Conservation (phyloP, 257 asterid genomes). For the Osmanthus fragrans region DNA sequence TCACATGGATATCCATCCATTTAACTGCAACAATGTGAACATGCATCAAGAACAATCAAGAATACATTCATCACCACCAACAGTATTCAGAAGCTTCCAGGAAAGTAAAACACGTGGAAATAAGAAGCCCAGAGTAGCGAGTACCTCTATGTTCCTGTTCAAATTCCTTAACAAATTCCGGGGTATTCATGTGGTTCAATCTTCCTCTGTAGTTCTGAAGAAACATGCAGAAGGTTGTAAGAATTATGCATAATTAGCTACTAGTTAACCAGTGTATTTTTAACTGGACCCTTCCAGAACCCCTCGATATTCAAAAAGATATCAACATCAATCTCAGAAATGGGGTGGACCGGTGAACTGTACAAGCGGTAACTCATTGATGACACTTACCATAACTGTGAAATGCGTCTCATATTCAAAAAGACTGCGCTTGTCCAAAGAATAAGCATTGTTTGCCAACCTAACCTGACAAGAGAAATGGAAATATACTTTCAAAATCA, state of each 20-base stretch:
- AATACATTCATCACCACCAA: background rate
- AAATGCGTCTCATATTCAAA: conserved; percentile 95
- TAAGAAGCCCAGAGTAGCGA: conserved; percentile 8
- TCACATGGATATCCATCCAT: conserved; percentile 85
- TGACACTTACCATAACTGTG: conserved; percentile 82
- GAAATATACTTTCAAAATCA: conserved; percentile 17
- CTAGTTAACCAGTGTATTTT: conserved; percentile 1
- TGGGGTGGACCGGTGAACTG: conserved; percentile 6
- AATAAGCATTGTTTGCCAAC: conserved; percentile 80
- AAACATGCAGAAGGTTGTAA: conserved; percentile 12
- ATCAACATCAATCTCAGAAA: conserved; percentile 4
- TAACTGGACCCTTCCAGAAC: background rate
- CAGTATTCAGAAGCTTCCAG: background rate
- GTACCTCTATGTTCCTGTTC: conserved; percentile 90
- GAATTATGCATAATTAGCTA: conserved; percentile 17
- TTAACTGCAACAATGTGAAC: conserved; percentile 54
- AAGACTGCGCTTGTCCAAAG: conserved; percentile 75
- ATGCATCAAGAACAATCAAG: conserved; percentile 10
- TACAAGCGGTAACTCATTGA: background rate
- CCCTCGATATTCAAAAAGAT: background rate
- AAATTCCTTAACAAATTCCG: conserved; percentile 79
- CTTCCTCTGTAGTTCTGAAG: conserved; percentile 86
- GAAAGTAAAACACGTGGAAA: conserved; percentile 20
- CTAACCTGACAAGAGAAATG: conserved; percentile 60
- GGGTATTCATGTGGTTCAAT: conserved; percentile 74